phyloP scores from a whole-genome alignment of 192 early-diverging fungal genomes.

The Gigaspora rosea region DNA sequence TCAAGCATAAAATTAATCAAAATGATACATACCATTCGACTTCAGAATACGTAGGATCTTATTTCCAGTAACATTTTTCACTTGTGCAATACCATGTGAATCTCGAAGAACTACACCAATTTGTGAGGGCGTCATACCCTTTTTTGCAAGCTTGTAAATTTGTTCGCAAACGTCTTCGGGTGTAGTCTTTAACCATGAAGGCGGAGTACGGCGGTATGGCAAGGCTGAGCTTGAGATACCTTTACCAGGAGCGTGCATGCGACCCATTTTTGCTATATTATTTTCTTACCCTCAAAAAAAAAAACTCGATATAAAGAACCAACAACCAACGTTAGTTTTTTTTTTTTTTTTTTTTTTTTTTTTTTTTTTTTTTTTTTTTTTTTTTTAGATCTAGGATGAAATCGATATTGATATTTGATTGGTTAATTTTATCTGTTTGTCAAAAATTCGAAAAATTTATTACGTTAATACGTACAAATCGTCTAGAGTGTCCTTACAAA shows the following conservation, averaged over 20 bases:
- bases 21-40: conserved; percentile 70
- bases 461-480: no score
- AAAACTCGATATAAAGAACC: not conserved
- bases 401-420: no score
- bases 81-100: conserved; percentile 96
- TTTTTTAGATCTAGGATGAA: no score
- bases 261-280: conserved; percentile 74
- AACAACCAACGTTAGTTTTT: not conserved
- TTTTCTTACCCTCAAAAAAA: conserved; percentile 16
- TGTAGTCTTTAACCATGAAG: conserved; percentile 98
- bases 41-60: conserved; percentile 99
- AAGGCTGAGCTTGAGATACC: conserved; percentile 89
- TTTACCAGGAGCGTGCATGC: conserved; percentile 98
- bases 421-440: no score
- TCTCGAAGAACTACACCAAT: conserved; percentile 98
- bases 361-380: no score
- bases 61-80: conserved; percentile 96
- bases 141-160: conserved; percentile 99
- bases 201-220: conserved; percentile 96
- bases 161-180: conserved; percentile 96
- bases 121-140: conserved; percentile 97
- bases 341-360: no score
- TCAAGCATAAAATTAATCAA: not conserved
- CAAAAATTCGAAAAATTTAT: no score
- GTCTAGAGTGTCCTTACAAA: no score